Evolutionary conservation across 179 eudicot genomes (phyloP), one percentile per base, ranked within the genome.

Genomic region (Vitellaria paradoxa): DNA sequence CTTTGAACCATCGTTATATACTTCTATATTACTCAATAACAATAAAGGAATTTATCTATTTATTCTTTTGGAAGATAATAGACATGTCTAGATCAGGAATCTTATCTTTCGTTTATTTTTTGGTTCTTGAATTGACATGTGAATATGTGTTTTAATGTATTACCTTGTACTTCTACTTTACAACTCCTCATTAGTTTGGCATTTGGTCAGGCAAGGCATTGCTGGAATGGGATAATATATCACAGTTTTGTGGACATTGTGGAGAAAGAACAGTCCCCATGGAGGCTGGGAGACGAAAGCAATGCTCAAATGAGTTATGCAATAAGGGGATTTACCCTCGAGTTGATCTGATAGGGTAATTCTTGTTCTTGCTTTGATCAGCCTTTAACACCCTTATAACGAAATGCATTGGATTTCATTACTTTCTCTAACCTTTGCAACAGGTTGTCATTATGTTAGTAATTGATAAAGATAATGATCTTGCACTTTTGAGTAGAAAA

Each of bases 391-490:
- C 72, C 20, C 26, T 63, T 57, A 20, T 42, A 30, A 62, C 61
- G 13, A 30, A 73, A 69, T 61, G 52, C 46, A 63, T 65, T 66
- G 5, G 21, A 21, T 75, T 17, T 49, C 47, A n/a, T 30, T 65
- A 37, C 45, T 67, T 69, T 57, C 65, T 46, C 17, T 76, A 30
- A 26, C n/a, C 24, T 47, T 56, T 71, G 30, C 24, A 69, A 72
- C 94, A 94, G 99, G 98, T 95, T 78, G 98, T 90, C 77, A 95
- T 95, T 81, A 93, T 93, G 99, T 83, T 95, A 62, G 37, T 95
- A 68, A 91, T 95, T 21, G 99, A 95, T 74, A 90, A 78, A 84
- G 91, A 93, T 65, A 95, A 93, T 77, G 99, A 95, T 75, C 88
- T 95, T 68, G 98, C 89, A 65, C 87, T 95, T 69, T 77, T 95